Percentiles rank a stretch among this genome's conserved stretches.
phyloP scores from a whole-genome alignment of 805 yeast species.

The Zygotorulaspora chibaensis region DNA sequence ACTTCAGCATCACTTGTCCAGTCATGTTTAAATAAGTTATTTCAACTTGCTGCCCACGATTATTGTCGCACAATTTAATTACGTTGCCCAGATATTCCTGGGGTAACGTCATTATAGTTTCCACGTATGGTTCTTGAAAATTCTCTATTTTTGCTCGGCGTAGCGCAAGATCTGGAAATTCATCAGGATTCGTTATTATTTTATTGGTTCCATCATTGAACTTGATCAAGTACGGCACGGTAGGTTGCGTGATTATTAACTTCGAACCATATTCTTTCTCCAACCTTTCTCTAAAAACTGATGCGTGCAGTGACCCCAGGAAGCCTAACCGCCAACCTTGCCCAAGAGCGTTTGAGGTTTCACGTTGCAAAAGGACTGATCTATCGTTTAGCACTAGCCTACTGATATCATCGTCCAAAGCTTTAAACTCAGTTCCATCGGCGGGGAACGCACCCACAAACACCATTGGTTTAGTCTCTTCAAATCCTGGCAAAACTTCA shows the following conservation, averaged over 20 bases:
- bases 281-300: constrained; percentile 86
- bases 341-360: constrained; percentile 90
- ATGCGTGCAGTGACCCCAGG: constrained; percentile 89
- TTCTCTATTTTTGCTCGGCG: constrained; percentile 39
- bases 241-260: constrained; percentile 88
- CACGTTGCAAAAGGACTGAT: constrained; percentile 83
- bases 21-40: constrained; percentile 63
- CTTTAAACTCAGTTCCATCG: constrained; percentile 85
- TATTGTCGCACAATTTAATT: constrained; percentile 77
- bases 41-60: constrained; percentile 79
- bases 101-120: constrained; percentile 86
- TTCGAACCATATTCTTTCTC: constrained; percentile 94
- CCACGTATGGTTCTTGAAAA: constrained; percentile 81
- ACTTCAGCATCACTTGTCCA: constrained; percentile 77
- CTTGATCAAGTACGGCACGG: constrained; percentile 85
- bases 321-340: constrained; percentile 98
- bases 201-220: constrained; percentile 59
- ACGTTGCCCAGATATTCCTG: constrained; percentile 84
- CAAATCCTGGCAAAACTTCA: constrained; percentile 88
- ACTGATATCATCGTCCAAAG: constrained; percentile 82
- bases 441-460: constrained; percentile 98
- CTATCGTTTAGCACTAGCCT: constrained; percentile 88
- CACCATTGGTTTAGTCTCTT: constrained; percentile 97
- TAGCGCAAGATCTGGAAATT: constrained; percentile 63
- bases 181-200: constrained; percentile 84